These are phyloP conservation scores for Protea cynaroides DNA, from an alignment of 164 flowering plant genomes.

Conservation along the genomic window DNA sequence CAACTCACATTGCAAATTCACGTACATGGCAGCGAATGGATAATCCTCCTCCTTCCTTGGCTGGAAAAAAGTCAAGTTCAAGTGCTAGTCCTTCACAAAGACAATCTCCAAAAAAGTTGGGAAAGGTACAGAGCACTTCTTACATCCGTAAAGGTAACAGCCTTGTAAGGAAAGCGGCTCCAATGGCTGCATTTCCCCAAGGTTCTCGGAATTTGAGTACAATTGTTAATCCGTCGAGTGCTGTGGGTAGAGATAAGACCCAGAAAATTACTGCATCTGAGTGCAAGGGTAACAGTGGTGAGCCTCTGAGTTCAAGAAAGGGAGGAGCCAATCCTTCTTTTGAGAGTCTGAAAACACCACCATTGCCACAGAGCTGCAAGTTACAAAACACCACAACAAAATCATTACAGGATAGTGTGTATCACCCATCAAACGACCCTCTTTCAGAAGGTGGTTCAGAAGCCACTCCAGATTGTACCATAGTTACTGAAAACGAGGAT, in stretches of 20 bases:
- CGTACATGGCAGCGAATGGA: slow-evolving; percentile 71
- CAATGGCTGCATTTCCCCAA: slow-evolving; percentile 21
- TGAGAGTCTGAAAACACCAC: slow-evolving; percentile 39
- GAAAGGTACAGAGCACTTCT: slow-evolving; percentile 33
- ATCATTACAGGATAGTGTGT: slow-evolving; percentile 16
- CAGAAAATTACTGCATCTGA: slow-evolving; percentile 21
- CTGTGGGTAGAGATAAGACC: slow-evolving; percentile 23
- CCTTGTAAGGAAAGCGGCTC: slow-evolving; percentile 60
- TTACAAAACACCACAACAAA: slow-evolving; percentile 14
- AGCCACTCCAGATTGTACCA: slow-evolving; percentile 14
- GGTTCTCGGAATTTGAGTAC: slow-evolving; percentile 24
- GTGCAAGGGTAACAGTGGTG: slow-evolving; percentile 13
- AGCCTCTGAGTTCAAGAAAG: slow-evolving; percentile 14
- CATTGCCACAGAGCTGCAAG: slow-evolving; percentile 18
- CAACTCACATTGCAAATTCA: slow-evolving; percentile 33
- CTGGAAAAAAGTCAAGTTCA: slow-evolving; percentile 23
- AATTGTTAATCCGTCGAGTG: slow-evolving; percentile 24
- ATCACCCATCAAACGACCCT: slow-evolving; percentile 19
- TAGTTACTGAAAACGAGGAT: slow-evolving; percentile 16
- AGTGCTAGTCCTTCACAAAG: slow-evolving; percentile 21
- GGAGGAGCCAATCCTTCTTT: slow-evolving; percentile 17
- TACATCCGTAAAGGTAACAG: slow-evolving; percentile 92
- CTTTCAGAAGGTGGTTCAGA: slow-evolving; percentile 22
- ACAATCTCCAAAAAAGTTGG: slow-evolving; percentile 18
- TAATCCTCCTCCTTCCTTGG: slow-evolving; percentile 20